Conservation (phyloP, 495 filamentous ascomycete species). For the Massariosphaeria phaeospora region DNA sequence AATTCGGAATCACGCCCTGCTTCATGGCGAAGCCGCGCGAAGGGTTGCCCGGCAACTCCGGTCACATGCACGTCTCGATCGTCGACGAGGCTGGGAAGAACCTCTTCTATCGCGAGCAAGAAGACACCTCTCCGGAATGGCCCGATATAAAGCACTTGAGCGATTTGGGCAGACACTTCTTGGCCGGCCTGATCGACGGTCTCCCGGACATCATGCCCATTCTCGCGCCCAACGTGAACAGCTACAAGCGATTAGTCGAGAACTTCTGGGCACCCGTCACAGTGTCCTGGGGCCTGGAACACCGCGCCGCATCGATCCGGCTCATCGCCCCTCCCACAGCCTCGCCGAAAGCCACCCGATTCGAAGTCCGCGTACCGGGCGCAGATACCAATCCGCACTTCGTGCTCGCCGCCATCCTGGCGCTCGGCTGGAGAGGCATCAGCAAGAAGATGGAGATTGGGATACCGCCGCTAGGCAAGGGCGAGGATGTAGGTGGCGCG, state of each 20-base stretch:
- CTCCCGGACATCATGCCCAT: conserved; percentile 94
- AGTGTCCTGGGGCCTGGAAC: conserved; percentile 93
- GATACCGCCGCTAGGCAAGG: conserved; percentile 76
- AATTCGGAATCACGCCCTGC: conserved; percentile 86
- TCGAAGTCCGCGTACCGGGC: conserved; percentile 86
- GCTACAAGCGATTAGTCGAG: conserved; percentile 94
- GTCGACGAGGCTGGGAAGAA: conserved; percentile 65
- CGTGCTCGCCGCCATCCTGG: conserved; percentile 81
- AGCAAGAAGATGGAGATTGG: conserved; percentile 82
- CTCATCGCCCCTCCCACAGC: conserved; percentile 82
- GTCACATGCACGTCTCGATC: conserved; percentile 90
- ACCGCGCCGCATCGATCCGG: conserved; percentile 85
- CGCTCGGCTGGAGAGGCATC: conserved; percentile 80
- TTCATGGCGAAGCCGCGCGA: conserved; percentile 99
- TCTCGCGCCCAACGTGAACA: conserved; percentile 90
- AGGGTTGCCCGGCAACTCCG: conserved; percentile 85
- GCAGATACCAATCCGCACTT: conserved; percentile 87
- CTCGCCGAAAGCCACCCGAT: conserved; percentile 76
- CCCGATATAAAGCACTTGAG: conserved; percentile 74
- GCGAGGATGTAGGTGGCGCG: conserved; percentile 67
- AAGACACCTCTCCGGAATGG: conserved; percentile 64
- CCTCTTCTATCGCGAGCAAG: conserved; percentile 66
- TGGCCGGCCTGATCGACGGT: conserved; percentile 83
- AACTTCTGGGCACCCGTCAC: conserved; percentile 99
- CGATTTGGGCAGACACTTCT: conserved; percentile 85